These are phyloP conservation scores for Colletotrichum sojae DNA, from an alignment of 2,329 filamentous ascomycete genomes.

Conservation along the genomic window DNA sequence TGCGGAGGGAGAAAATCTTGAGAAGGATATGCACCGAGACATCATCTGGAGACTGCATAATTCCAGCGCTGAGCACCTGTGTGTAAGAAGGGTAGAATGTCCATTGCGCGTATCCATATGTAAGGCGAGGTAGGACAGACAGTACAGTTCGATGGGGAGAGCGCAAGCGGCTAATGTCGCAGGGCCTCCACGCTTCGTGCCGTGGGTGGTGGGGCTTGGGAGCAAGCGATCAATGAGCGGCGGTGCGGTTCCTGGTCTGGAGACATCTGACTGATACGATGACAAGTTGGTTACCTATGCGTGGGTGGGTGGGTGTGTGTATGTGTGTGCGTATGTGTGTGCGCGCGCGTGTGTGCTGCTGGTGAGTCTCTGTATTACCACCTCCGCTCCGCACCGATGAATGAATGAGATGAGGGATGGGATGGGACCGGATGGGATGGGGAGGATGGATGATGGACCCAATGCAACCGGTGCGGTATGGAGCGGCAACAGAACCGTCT, in stretches of 20 bases:
- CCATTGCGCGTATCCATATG: neutral
- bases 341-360: neutral
- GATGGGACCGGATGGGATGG: slow-evolving; percentile 2
- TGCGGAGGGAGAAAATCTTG: slow-evolving; percentile 21
- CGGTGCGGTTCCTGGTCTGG: slow-evolving; percentile 33
- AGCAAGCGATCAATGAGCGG: slow-evolving; percentile 28
- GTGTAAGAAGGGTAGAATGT: slow-evolving; percentile 15
- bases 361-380: slow-evolving; percentile 8
- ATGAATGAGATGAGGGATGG: slow-evolving; percentile 24
- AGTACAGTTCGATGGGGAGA: slow-evolving; percentile 17
- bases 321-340: neutral
- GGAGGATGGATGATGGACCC: slow-evolving; percentile 29
- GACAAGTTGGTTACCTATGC: slow-evolving; percentile 26
- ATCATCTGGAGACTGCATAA: slow-evolving; percentile 36
- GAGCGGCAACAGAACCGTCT: slow-evolving; percentile 24
- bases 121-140: neutral
- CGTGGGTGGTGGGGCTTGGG: slow-evolving; percentile 34
- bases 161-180: slow-evolving; percentile 34
- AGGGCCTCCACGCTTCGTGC: slow-evolving; percentile 26
- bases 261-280: slow-evolving; percentile 36
- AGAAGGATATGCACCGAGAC: slow-evolving; percentile 26
- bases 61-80: slow-evolving; percentile 11
- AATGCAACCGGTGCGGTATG: slow-evolving; percentile 33
- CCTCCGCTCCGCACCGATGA: slow-evolving; percentile 15
- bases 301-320: neutral